phyloP scores from a whole-genome alignment of 345 rosid genomes.

The Acer yangbiense region DNA sequence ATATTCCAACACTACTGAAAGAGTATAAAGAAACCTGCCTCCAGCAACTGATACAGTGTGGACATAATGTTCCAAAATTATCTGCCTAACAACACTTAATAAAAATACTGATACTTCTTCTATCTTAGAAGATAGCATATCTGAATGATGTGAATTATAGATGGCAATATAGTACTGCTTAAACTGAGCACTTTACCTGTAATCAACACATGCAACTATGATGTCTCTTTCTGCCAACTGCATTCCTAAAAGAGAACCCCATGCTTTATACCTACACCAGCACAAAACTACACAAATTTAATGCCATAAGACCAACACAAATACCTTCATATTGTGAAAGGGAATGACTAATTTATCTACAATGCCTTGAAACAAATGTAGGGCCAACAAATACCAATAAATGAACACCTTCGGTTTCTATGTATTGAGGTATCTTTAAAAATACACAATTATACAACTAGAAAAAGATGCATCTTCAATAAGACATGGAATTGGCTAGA shows the following conservation, averaged over 20 bases:
- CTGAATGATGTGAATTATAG: slow-evolving; percentile 3
- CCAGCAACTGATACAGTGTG: no score
- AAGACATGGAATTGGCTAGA: not conserved
- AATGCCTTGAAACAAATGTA: not conserved
- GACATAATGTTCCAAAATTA: not conserved
- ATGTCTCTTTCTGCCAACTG: slow-evolving; percentile 94
- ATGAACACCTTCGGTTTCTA: not conserved
- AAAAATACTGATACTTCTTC: not conserved
- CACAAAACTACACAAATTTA: slow-evolving; percentile 20
- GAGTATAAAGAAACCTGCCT: not conserved
- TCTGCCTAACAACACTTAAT: slow-evolving; percentile 10
- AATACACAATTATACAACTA: not conserved
- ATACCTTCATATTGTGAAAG: slow-evolving; percentile 2
- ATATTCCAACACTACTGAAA: not conserved
- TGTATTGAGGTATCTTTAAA: not conserved
- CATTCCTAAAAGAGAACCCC: slow-evolving; percentile 95
- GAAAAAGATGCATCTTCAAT: not conserved
- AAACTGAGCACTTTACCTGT: slow-evolving; percentile 58
- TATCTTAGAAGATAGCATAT: not conserved
- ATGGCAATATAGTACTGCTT: slow-evolving; percentile 4
- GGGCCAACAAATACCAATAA: not conserved
- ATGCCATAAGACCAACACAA: slow-evolving; percentile 17
- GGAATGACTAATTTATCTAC: not conserved
- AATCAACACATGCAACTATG: slow-evolving; percentile 91
- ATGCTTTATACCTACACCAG: slow-evolving; percentile 88